A percentile compares a stretch with the other conserved stretches of the same genome.
Conservation (phyloP, 2,329 filamentous ascomycete genomes). For the Ramularia endophylla region DNA sequence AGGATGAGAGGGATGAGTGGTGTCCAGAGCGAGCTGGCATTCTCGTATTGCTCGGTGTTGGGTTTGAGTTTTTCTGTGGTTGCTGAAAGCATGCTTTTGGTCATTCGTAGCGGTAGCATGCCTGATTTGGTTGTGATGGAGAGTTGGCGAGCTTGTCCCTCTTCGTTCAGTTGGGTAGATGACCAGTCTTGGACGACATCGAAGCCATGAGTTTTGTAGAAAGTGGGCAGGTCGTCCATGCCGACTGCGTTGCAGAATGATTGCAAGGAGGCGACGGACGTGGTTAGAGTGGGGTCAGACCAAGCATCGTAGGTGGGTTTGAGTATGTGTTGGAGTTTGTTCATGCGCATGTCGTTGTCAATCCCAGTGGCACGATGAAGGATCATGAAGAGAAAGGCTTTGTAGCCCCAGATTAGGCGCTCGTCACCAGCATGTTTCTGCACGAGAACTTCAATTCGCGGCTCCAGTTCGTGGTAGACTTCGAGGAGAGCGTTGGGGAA, state of each 20-base stretch:
- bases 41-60: conserved; percentile 63
- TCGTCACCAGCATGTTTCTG: conserved; percentile 68
- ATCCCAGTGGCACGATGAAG: conserved; percentile 76
- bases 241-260: conserved; percentile 76
- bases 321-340: conserved; percentile 70
- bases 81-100: conserved; percentile 86
- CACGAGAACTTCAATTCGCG: conserved; percentile 74
- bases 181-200: conserved; percentile 80
- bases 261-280: conserved; percentile 65
- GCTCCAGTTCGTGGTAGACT: conserved; percentile 79
- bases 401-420: conserved; percentile 77
- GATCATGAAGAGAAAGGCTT: conserved; percentile 89
- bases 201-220: conserved; percentile 66
- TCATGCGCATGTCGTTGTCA: conserved; percentile 62
- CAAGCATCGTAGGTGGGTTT: conserved; percentile 76
- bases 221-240: conserved; percentile 73
- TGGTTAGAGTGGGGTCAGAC: conserved; percentile 64
- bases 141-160: conserved; percentile 72
- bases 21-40: conserved; percentile 77
- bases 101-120: conserved; percentile 73
- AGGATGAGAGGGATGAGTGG: conserved; percentile 75
- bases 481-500: conserved; percentile 86
- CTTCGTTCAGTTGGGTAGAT: conserved; percentile 64
- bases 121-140: conserved; percentile 70
- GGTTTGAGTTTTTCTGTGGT: conserved; percentile 85